Base-by-base conservation (phyloP, 2,329 filamentous ascomycete species). In the Lachnellula suecica region DNA sequence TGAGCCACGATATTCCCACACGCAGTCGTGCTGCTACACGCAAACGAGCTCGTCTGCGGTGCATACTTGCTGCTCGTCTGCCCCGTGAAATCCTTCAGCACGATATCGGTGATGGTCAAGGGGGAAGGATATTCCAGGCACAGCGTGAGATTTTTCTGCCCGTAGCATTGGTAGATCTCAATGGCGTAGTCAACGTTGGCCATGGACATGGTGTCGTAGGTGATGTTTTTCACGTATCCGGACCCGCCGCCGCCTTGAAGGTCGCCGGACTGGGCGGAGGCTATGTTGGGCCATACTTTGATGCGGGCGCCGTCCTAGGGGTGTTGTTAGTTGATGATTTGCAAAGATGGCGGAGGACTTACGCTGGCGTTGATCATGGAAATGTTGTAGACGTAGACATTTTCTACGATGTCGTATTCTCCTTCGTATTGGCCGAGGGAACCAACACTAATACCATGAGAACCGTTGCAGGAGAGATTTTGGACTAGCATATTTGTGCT, bases 401-500 rank as follows among this genome's bases (percentile, higher is more conserved):
- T 83, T 67, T 87, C 77, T 2, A 89, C 84, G 42, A 88, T 83
- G 57, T 89, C 86, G 15, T 79, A 78, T 67, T 89, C 56, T 17
- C 62, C 63, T 17, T 56, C 60, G 63, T 89, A 89, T 67, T 89
- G 85, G 20, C 86, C 86, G 0, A 89, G 72, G 0, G 83, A 87
- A 7, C 87, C 87, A n/a, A 89, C 84, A 9, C 80, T 84, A 59
- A 89, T 88, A 35, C 87, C 87, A 62, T 89, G 86, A 3, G 83
- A 87, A 29, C 85, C 84, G 61, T 85, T 85, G 70, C 86, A 89
- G 53, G 74, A 70, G 4, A 89, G 70, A 56, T 84, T 83, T 65
- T 89, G 84, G 4, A 89, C 79, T 4, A 89, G 67, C 7, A 89
- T 80, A 57, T 87, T 78, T 40, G 84, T 88, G 60, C 79, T 84